phyloP scores from a whole-genome alignment of 2,329 filamentous ascomycete genomes.

The Fusarium coicis region DNA sequence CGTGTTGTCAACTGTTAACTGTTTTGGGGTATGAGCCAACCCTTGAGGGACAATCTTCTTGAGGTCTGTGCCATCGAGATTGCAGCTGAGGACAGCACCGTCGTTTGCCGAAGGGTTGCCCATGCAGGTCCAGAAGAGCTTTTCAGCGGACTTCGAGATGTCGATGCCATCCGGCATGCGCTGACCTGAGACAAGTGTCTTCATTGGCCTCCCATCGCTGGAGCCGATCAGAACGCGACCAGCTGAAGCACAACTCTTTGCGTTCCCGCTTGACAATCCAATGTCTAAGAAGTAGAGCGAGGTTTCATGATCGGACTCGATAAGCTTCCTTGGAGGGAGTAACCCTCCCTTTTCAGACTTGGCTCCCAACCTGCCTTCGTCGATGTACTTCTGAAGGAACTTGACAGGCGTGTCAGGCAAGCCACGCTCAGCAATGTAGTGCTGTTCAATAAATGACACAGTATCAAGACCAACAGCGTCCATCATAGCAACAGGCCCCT shows the following conservation, averaged over 20 bases:
- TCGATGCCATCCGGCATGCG: slow-evolving; percentile 3
- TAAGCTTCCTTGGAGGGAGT: neutral
- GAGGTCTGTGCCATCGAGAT: neutral
- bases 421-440: slow-evolving; percentile 1
- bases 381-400: slow-evolving; percentile 9
- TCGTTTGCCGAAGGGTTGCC: neutral
- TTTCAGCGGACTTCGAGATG: neutral
- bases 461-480: slow-evolving; percentile 12
- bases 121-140: slow-evolving; percentile 1
- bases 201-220: accelerated
- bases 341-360: slow-evolving; percentile 8
- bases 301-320: accelerated
- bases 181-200: neutral
- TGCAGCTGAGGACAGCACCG: neutral
- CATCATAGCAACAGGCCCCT: slow-evolving; percentile 7
- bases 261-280: accelerated
- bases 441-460: slow-evolving; percentile 13
- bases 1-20: neutral
- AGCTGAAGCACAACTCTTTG: neutral
- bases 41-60: neutral
- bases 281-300: slow-evolving; percentile 3
- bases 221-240: neutral
- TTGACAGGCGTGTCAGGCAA: neutral
- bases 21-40: neutral
- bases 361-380: neutral